Conservation (phyloP, 768 basidiomycete genomes). For the Boletus rubescentipes region DNA sequence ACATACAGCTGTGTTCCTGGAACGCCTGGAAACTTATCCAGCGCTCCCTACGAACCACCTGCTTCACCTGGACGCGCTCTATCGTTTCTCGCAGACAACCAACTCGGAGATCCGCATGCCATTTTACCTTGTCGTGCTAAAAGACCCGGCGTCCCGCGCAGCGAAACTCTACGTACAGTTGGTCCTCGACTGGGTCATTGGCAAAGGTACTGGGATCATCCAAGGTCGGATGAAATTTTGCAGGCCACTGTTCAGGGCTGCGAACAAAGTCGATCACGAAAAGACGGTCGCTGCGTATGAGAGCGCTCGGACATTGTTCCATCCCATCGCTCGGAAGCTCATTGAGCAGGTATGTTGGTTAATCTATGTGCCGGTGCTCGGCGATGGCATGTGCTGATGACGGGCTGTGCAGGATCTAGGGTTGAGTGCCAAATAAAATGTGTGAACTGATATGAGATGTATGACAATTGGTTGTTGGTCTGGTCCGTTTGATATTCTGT, state of each 20-base stretch:
- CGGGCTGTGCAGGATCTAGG: constrained; percentile 25
- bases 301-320: constrained; percentile 38
- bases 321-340: constrained; percentile 50
- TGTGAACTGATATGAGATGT: no score
- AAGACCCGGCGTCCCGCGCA: constrained; percentile 33
- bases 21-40: constrained; percentile 43
- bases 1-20: constrained; percentile 54
- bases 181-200: constrained; percentile 48
- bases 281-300: constrained; percentile 38
- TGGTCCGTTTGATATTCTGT: no score
- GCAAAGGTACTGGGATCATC: constrained; percentile 39
- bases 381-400: neutral
- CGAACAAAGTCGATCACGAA: constrained; percentile 35
- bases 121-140: constrained; percentile 51
- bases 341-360: constrained; percentile 44
- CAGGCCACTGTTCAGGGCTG: constrained; percentile 44
- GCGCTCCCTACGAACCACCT: constrained; percentile 46
- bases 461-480: no score
- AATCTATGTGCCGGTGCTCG: no score
- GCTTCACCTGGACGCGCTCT: constrained; percentile 42
- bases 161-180: constrained; percentile 34
- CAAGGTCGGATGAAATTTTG: constrained; percentile 60
- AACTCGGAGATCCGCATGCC: constrained; percentile 54
- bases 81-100: constrained; percentile 39
- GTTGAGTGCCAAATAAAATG: no score